Evolutionary conservation across 805 yeast genomes (phyloP), one percentile per base, ranked within the genome.

Genomic region (Saccharomycopsis synnaedendra): DNA sequence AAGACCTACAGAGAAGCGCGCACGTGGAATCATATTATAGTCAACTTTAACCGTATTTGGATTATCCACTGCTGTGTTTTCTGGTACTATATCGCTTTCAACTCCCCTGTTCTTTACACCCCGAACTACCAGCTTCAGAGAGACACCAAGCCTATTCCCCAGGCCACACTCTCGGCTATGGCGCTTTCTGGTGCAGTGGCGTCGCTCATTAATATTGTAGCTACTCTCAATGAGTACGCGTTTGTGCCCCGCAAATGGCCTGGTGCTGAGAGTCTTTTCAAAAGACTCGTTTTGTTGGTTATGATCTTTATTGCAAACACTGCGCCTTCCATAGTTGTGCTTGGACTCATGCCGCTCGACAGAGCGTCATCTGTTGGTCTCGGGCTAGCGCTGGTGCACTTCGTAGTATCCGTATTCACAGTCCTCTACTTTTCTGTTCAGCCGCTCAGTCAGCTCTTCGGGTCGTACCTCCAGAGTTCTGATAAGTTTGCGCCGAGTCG

Each of bases 11-110:
- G 66, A 48, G 95, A 85, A 60, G 69, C 71, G 39, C 72, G 95
- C 62, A 74, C 82, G 9, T 85, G 95, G 95, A 65, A 76, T 49
- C 95, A 85, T 63, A 72, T 77, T 35, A 55, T 82, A 30, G 72
- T 80, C 29, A 84, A 85, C 60, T 85, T 85, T 63, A 82, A 81
- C 61, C 66, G 95, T 48, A 76, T 83, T 46, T 83, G 90, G 89
- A 78, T 82, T 46, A 74, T 85, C 44, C 95, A 85, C 58, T 66
- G 79, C 38, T 70, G 85, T 1, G 67, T 78, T 34, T 85, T 82
- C 60, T 85, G 95, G 95, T 75, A 78, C 49, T 85, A 78, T 58
- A 82, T 88, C 0, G 60, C 80, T 41, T 74, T 73, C 59, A 83
- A 85, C 59, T 68, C 88, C 0, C 80, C 85, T 1, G 72, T 84